These are phyloP conservation scores for Daldinia loculata DNA, from an alignment of 495 filamentous ascomycete species.

Conservation along the genomic window DNA sequence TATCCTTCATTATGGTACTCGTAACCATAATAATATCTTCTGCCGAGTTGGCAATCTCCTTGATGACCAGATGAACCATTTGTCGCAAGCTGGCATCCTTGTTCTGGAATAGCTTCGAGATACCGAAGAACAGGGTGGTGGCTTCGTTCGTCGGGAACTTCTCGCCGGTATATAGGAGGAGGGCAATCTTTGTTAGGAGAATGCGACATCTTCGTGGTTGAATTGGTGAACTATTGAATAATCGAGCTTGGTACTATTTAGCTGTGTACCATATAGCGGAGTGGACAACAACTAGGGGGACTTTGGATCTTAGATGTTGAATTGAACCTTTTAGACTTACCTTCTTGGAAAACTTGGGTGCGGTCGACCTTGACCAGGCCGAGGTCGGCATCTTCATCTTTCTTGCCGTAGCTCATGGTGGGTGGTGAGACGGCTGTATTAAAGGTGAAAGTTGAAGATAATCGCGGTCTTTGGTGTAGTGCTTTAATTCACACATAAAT, in stretches of 20 bases:
- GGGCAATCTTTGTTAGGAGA: conserved; percentile 95
- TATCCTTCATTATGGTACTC: conserved; percentile 99
- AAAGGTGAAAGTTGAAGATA: conserved; percentile 45
- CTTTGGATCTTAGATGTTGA: neutral
- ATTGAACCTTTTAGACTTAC: conserved; percentile 64
- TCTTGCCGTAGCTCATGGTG: conserved; percentile 95
- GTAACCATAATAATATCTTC: conserved; percentile 99
- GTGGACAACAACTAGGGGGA: neutral
- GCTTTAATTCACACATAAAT: conserved; percentile 35
- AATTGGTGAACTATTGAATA: conserved; percentile 97
- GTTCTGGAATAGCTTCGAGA: conserved; percentile 99
- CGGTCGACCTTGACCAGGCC: conserved; percentile 95
- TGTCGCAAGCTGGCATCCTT: conserved; percentile 97
- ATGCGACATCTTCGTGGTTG: conserved; percentile 94
- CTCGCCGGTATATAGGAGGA: conserved; percentile 96
- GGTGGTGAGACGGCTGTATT: conserved; percentile 45
- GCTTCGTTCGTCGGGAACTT: conserved; percentile 96
- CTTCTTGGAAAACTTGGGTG: conserved; percentile 99
- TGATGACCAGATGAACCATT: conserved; percentile 98
- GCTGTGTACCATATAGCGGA: conserved; percentile 17
- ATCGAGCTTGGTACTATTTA: conserved; percentile 70
- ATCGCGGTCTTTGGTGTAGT: conserved; percentile 32
- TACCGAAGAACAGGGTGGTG: conserved; percentile 98
- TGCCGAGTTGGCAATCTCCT: conserved; percentile 94
- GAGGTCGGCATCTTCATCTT: conserved; percentile 95